Evolutionary conservation across 306 rosid genomes (phyloP).

Genomic region (Arachis hypogaea): DNA sequence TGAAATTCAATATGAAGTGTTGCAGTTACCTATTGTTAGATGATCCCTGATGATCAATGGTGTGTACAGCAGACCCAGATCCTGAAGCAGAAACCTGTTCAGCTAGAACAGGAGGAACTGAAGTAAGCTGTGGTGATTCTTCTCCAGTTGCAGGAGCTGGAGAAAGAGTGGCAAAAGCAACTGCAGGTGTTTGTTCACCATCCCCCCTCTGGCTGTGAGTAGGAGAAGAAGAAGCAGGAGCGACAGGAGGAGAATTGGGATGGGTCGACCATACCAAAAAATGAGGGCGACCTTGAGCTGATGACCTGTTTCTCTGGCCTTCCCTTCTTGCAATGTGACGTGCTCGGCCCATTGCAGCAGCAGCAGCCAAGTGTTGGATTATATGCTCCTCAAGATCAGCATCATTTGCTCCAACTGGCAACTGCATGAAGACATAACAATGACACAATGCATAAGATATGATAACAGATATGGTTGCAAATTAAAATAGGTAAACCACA

Average conservation of each 20-base stretch:
- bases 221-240: conserved; percentile 68
- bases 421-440: conserved; percentile 53
- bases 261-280: conserved; percentile 80
- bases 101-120: conserved; percentile 52
- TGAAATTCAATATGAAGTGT: conserved; percentile 13
- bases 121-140: conserved; percentile 56
- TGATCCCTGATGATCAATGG: conserved; percentile 58
- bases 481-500: conserved; percentile 45
- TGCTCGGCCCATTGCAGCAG: conserved; percentile 99
- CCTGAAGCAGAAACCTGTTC: conserved; percentile 62
- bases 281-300: conserved; percentile 89
- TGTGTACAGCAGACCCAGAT: conserved; percentile 58
- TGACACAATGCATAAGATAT: conserved; percentile 34
- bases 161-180: conserved; percentile 48
- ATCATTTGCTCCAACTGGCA: conserved; percentile 90
- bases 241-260: conserved; percentile 64
- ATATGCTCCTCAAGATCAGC: conserved; percentile 97
- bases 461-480: conserved; percentile 33
- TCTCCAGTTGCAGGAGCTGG: conserved; percentile 58
- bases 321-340: conserved; percentile 95
- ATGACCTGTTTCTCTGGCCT: conserved; percentile 82
- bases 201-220: conserved; percentile 59
- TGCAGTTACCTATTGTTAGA: conserved; percentile 53
- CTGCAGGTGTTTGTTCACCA: conserved; percentile 61
- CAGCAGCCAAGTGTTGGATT: conserved; percentile 96